These are phyloP conservation scores for Crithidia mellificae DNA, from an alignment of 208 protist genomes.

Conservation along the genomic window DNA sequence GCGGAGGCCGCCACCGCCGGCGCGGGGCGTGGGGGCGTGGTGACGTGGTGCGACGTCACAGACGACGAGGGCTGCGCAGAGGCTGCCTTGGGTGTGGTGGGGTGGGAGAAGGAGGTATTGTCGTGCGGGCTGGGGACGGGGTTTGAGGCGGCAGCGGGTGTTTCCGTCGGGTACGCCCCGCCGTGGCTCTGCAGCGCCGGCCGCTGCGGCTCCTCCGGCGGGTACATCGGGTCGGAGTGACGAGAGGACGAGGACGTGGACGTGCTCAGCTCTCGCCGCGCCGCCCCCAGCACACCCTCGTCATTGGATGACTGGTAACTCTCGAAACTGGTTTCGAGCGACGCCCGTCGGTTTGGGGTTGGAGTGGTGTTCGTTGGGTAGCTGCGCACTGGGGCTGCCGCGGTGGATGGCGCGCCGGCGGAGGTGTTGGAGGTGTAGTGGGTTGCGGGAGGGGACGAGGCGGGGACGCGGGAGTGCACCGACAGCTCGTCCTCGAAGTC, in stretches of 20 bases:
- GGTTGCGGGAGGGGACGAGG: background rate
- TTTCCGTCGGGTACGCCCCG: background rate
- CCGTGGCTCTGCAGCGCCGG: background rate
- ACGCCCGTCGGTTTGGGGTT: background rate
- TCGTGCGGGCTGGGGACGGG: background rate
- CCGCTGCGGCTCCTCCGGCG: background rate
- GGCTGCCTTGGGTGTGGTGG: background rate
- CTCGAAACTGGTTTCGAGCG: slow-evolving; percentile 15
- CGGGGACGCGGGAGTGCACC: background rate
- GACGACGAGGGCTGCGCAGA: background rate
- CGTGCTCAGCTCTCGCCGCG: background rate
- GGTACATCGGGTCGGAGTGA: slow-evolving; percentile 18
- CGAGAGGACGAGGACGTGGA: background rate
- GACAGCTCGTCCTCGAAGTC: slow-evolving; percentile 22
- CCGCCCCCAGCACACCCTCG: background rate
- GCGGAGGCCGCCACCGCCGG: background rate
- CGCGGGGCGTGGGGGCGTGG: background rate
- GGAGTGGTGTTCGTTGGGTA: too few relatives aligned
- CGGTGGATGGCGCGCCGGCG: background rate
- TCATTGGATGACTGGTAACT: slow-evolving; percentile 10
- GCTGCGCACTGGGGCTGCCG: background rate
- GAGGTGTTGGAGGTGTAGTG: slow-evolving; percentile 7
- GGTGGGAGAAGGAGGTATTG: background rate
- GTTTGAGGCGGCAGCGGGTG: background rate
- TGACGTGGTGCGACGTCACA: background rate